Conservation (phyloP, 2,329 filamentous ascomycete genomes). For the Cladosporium sp. region DNA sequence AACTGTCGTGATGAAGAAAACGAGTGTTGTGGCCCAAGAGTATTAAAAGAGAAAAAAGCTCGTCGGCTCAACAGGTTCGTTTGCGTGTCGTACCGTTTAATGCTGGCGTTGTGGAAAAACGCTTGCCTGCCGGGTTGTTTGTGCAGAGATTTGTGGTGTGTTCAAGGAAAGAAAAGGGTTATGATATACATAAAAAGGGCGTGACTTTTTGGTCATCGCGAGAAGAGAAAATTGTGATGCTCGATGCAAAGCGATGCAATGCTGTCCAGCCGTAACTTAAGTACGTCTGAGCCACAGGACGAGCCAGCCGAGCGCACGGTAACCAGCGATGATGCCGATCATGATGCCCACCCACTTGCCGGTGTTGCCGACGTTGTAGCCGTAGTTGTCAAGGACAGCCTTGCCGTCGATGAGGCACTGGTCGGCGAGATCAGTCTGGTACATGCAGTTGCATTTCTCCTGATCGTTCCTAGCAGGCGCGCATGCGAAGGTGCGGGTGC, state of each 20-base stretch:
- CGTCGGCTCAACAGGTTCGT: background rate
- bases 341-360: slow-evolving; percentile 74
- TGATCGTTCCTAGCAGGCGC: slow-evolving; percentile 45
- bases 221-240: background rate
- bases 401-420: slow-evolving; percentile 68
- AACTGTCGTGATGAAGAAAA: background rate
- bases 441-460: slow-evolving; percentile 64
- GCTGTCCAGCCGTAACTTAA: background rate
- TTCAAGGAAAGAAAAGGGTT: slow-evolving; percentile 6
- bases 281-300: slow-evolving; percentile 13
- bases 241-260: background rate
- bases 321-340: slow-evolving; percentile 69
- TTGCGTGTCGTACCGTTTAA: background rate
- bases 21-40: background rate
- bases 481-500: slow-evolving; percentile 60
- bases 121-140: background rate
- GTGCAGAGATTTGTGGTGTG: background rate
- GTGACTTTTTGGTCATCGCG: background rate
- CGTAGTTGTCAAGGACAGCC: slow-evolving; percentile 66
- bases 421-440: slow-evolving; percentile 46
- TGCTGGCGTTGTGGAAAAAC: background rate
- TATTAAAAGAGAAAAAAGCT: background rate
- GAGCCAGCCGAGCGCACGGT: slow-evolving; percentile 64
- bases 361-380: slow-evolving; percentile 59
- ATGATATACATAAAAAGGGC: slow-evolving; percentile 1